Conservation (phyloP, 192 early-diverging fungal genomes). For the Jimgerdemannia lactiflua region DNA sequence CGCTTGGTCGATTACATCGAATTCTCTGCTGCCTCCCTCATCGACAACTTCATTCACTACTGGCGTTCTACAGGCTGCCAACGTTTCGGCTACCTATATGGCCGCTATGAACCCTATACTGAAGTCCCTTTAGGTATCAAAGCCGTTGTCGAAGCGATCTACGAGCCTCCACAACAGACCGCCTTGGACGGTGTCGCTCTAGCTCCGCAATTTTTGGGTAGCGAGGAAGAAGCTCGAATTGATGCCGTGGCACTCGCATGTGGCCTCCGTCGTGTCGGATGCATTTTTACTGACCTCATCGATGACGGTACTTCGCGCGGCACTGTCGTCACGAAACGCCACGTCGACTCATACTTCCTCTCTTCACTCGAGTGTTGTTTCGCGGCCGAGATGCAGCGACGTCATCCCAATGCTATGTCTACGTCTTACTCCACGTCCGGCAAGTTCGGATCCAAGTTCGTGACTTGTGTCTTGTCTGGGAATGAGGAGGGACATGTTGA, state of each 20-base stretch:
- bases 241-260: conserved; percentile 62
- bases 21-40: conserved; percentile 75
- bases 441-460: conserved; percentile 89
- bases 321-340: conserved; percentile 85
- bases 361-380: conserved; percentile 87
- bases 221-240: conserved; percentile 56
- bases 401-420: conserved; percentile 52
- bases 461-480: conserved; percentile 92
- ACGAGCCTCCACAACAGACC: conserved; percentile 88
- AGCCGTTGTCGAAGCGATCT: conserved; percentile 91
- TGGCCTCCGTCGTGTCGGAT: conserved; percentile 75
- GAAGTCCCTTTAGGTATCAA: conserved; percentile 96
- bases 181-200: conserved; percentile 73
- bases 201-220: conserved; percentile 25
- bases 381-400: conserved; percentile 79
- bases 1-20: conserved; percentile 97
- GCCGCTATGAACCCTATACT: conserved; percentile 83
- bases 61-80: conserved; percentile 88
- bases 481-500: conserved; percentile 86
- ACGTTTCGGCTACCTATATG: conserved; percentile 94
- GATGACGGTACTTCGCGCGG: conserved; percentile 78
- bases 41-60: conserved; percentile 83
- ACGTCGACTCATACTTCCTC: conserved; percentile 91
- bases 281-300: conserved; percentile 91
- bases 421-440: conserved; percentile 75